These are phyloP conservation scores for Colletotrichum zoysiae DNA, from an alignment of 2,329 filamentous ascomycete species.

Conservation along the genomic window DNA sequence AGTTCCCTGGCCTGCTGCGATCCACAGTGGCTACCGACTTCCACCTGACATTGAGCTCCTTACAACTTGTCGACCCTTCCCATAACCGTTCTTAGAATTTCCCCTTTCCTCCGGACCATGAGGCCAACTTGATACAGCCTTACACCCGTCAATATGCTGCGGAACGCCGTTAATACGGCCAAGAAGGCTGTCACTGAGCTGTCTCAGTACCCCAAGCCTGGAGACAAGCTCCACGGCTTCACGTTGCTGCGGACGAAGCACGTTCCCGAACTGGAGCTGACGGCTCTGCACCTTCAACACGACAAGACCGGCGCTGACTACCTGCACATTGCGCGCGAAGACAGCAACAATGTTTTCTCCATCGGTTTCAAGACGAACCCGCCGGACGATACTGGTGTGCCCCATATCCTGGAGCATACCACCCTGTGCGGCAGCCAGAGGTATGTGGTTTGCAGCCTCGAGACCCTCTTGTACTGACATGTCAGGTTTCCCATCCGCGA, in stretches of 20 bases:
- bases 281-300: slow-evolving; percentile 89
- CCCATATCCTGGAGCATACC: slow-evolving; percentile 97
- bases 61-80: slow-evolving; percentile 1
- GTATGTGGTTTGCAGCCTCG: slow-evolving; percentile 60
- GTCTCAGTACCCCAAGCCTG: slow-evolving; percentile 79
- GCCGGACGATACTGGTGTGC: slow-evolving; percentile 93
- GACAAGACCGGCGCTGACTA: slow-evolving; percentile 97
- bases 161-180: slow-evolving; percentile 62
- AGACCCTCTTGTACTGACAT: background rate
- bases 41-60: background rate
- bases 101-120: slow-evolving; percentile 1
- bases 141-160: slow-evolving; percentile 58
- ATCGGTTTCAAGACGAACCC: slow-evolving; percentile 99
- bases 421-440: slow-evolving; percentile 96
- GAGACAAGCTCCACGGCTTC: slow-evolving; percentile 93
- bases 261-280: slow-evolving; percentile 93
- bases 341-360: slow-evolving; percentile 99
- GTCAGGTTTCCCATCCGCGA: slow-evolving; percentile 93
- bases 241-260: slow-evolving; percentile 90
- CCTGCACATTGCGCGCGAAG: slow-evolving; percentile 92
- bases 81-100: slow-evolving; percentile 12
- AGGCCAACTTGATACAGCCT: background rate
- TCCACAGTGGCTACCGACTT: slow-evolving; percentile 24
- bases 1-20: slow-evolving; percentile 20
- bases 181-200: slow-evolving; percentile 80